phyloP scores from a whole-genome alignment of 2,329 filamentous ascomycete species.

The Septoria linicola region DNA sequence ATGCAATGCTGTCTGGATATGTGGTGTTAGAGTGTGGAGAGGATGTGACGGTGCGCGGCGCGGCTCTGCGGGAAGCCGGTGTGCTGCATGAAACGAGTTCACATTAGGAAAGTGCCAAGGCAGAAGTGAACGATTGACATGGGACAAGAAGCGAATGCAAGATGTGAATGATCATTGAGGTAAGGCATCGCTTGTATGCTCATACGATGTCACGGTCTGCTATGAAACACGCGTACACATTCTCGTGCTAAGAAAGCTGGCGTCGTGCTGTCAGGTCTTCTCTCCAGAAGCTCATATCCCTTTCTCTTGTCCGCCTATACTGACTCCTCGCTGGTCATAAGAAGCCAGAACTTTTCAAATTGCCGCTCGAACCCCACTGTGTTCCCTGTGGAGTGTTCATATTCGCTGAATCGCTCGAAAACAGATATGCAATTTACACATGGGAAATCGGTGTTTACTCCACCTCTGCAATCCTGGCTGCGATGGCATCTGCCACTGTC shows the following conservation, averaged over 20 bases:
- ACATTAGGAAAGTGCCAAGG: too few relatives aligned
- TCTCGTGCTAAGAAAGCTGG: constrained; percentile 10
- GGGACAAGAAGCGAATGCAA: too few relatives aligned
- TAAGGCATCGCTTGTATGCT: too few relatives aligned
- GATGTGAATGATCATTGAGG: too few relatives aligned
- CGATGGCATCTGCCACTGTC: background rate
- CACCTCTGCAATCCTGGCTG: constrained; percentile 10
- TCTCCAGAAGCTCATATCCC: background rate
- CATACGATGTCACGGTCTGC: too few relatives aligned
- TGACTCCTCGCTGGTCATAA: constrained; percentile 19
- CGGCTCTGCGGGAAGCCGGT: too few relatives aligned
- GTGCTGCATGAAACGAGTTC: too few relatives aligned
- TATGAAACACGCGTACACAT: too few relatives aligned
- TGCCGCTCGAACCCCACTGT: constrained; percentile 3
- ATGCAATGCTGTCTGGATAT: too few relatives aligned
- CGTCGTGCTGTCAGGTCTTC: constrained; percentile 16
- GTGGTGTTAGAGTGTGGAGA: too few relatives aligned
- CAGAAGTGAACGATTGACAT: too few relatives aligned
- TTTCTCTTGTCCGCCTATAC: constrained; percentile 4
- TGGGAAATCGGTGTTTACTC: constrained; percentile 23
- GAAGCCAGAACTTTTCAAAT: constrained; percentile 19
- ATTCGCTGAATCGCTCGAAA: constrained; percentile 28
- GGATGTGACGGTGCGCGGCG: too few relatives aligned
- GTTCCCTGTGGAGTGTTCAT: background rate
- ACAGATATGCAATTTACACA: constrained; percentile 23